Evolutionary conservation across 2,329 filamentous ascomycete species (phyloP), one percentile per base, ranked within the genome.

Genomic region (Aspergillus intermedius): DNA sequence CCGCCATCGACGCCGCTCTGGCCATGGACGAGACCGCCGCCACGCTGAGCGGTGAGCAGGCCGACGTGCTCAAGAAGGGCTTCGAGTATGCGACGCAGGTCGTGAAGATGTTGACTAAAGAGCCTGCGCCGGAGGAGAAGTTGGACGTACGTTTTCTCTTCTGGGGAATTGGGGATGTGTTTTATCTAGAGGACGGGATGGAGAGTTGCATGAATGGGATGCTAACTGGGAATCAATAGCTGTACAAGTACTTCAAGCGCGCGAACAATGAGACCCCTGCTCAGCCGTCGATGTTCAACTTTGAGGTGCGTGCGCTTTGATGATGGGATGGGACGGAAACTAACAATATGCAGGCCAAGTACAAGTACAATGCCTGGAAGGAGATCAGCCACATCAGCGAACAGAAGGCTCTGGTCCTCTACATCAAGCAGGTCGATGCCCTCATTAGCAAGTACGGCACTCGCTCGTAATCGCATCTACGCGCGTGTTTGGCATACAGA

Each of bases 341-440:
- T 42, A 12, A 42, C 22, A 22, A 12, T 6, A 22, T n/a, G 52
- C 46, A 89, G 87, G 82, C 76, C 73, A 94, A 93, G 75, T 82
- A 82, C 62, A 95, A 94, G 79, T 81, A 84, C 74, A 79, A 77
- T 61, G 82, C 85, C 47, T 95, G 89, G 89, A 74, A 88, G 72
- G 78, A 83, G 64, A 62, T 83, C 54, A 79, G 81, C 62, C 80
- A 90, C 53, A 66, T 82, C 57, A 80, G 77, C 52, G 63, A 79
- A 53, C 78, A 84, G 55, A 70, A 83, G 56, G 90, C 90, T 17
- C 86, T 94, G 79, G 77, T 81, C 67, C 74, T 79, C 64, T 96
- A 95, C 73, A 79, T 94, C 61, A 75, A 77, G 58, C 74, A 85
- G 53, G 82, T 93, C 55, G 82, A 89, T 70, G 68, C 75, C 62